A percentile compares a stretch with the other conserved stretches of the same genome.
Evolutionary conservation across 768 basidiomycete genomes (phyloP).

Genomic region (Filobasidium floriforme): DNA sequence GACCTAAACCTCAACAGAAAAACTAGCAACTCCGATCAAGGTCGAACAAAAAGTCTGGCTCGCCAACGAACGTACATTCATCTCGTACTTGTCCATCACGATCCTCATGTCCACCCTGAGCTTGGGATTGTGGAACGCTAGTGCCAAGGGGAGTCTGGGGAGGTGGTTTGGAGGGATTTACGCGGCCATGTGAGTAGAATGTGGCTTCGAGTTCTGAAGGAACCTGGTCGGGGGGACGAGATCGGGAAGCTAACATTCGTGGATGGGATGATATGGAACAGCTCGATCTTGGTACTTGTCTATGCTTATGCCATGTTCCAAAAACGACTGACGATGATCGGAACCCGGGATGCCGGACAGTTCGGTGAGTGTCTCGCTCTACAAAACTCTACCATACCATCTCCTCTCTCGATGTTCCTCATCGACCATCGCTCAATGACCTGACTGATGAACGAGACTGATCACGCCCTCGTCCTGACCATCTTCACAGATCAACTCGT

Average conservation of each 20-base stretch:
- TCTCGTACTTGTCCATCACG: constrained; percentile 81
- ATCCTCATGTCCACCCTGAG: constrained; percentile 77
- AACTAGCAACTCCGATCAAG: constrained; percentile 51
- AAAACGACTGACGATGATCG: constrained; percentile 80
- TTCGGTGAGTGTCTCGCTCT: constrained; percentile 59
- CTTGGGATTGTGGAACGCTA: constrained; percentile 73
- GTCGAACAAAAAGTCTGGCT: constrained; percentile 98
- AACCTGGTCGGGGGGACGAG: too few species aligned
- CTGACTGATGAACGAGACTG: neutral
- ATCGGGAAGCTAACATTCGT: neutral
- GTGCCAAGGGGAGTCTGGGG: constrained; percentile 57
- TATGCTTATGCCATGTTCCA: constrained; percentile 86
- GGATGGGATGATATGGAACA: constrained; percentile 12
- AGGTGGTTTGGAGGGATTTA: constrained; percentile 75
- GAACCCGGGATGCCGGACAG: constrained; percentile 73
- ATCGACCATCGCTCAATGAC: too few species aligned
- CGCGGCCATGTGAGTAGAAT: constrained; percentile 62
- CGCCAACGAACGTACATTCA: constrained; percentile 82
- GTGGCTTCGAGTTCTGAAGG: neutral
- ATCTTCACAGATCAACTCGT: constrained; percentile 60
- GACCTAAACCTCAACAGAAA: constrained; percentile 26
- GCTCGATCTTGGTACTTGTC: constrained; percentile 51
- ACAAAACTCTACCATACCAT: neutral
- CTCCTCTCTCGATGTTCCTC: too few species aligned
- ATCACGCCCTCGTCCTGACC: neutral